These are phyloP conservation scores for Paxillus involutus DNA, from an alignment of 768 basidiomycete species.

Conservation along the genomic window DNA sequence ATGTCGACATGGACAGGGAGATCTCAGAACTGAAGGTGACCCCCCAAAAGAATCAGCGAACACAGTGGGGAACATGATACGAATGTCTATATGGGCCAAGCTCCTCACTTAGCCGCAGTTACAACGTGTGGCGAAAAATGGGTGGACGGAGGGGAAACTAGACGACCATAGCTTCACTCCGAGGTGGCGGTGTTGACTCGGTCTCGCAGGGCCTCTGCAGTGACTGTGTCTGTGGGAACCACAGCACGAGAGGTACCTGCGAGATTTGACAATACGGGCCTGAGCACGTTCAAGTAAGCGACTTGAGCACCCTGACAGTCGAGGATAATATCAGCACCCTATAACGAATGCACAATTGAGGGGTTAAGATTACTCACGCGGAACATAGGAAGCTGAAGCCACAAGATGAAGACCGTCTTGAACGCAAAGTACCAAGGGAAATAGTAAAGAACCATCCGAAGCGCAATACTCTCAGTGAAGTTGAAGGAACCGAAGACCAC, in stretches of 20 bases:
- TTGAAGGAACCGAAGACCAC: slow-evolving; percentile 92
- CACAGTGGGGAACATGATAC: background rate
- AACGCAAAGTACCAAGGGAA: slow-evolving; percentile 92
- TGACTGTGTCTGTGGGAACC: slow-evolving; percentile 50
- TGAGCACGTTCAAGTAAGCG: slow-evolving; percentile 73
- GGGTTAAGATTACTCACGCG: slow-evolving; percentile 54
- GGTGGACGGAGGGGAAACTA: background rate
- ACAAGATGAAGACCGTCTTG: slow-evolving; percentile 90
- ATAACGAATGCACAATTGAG: background rate
- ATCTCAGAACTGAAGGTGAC: background rate
- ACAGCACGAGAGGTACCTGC: slow-evolving; percentile 42
- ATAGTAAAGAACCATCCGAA: slow-evolving; percentile 86
- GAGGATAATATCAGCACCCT: background rate
- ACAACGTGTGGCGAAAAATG: background rate
- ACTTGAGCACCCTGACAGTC: slow-evolving; percentile 76
- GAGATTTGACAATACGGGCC: slow-evolving; percentile 75
- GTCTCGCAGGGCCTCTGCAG: slow-evolving; percentile 47
- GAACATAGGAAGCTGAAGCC: slow-evolving; percentile 86
- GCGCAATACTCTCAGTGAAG: slow-evolving; percentile 85
- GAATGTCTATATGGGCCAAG: slow-evolving; percentile 5
- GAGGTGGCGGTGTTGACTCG: slow-evolving; percentile 40
- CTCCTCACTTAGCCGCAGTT: background rate
- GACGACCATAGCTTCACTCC: slow-evolving; percentile 22
- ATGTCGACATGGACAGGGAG: slow-evolving; percentile 2
- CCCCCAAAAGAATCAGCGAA: background rate